These are phyloP conservation scores for Castanea sativa DNA, from an alignment of 306 rosid species.

Conservation along the genomic window DNA sequence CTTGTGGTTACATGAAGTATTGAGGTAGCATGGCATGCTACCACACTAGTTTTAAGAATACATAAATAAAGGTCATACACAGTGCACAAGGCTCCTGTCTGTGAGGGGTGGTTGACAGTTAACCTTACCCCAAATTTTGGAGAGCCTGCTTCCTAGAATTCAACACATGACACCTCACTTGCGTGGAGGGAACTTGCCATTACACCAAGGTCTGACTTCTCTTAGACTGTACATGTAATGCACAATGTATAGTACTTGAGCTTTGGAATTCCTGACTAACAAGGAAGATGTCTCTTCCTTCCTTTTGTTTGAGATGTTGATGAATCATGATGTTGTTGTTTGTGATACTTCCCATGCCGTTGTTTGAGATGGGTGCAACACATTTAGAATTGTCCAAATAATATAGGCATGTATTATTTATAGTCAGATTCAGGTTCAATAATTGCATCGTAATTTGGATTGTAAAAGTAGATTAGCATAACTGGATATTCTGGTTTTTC, in stretches of 20 bases:
- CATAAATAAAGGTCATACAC: too few species aligned
- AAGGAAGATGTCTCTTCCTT: background rate
- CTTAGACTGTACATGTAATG: background rate
- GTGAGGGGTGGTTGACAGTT: too few species aligned
- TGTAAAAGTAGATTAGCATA: constrained; percentile 6
- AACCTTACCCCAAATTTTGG: too few species aligned
- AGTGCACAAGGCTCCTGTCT: too few species aligned
- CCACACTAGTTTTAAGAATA: background rate
- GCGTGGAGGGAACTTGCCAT: too few species aligned
- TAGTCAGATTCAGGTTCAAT: constrained; percentile 4
- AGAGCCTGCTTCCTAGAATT: too few species aligned
- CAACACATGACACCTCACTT: too few species aligned
- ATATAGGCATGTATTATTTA: background rate
- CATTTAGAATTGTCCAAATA: background rate
- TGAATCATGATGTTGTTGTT: background rate
- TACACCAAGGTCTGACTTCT: too few species aligned
- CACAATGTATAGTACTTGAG: background rate
- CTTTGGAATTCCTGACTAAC: background rate
- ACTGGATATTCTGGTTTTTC: constrained; percentile 23
- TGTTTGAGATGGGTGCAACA: background rate
- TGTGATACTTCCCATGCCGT: background rate
- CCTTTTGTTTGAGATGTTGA: background rate
- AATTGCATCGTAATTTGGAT: constrained; percentile 4
- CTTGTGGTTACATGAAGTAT: background rate
- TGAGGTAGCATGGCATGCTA: background rate